Conservation (phyloP, 352 stramenopile genomes). For the Phytophthora europaea region DNA sequence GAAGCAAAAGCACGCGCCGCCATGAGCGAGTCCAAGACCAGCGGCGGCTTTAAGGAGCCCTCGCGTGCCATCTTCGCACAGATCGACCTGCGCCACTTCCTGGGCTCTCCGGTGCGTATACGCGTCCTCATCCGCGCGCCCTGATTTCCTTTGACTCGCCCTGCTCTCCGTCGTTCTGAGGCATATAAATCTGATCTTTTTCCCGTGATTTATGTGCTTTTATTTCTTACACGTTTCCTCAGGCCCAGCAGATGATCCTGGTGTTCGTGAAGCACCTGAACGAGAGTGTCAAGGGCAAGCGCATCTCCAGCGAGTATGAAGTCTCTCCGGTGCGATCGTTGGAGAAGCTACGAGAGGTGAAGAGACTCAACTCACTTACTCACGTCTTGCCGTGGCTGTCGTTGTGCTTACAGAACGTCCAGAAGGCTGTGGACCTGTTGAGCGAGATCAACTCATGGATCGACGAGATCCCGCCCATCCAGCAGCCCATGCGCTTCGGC, state of each 20-base stretch:
- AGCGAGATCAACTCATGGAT: conserved; percentile 87
- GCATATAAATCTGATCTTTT: conserved; percentile 13
- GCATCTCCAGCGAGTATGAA: conserved; percentile 68
- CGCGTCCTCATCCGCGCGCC: background rate
- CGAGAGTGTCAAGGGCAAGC: conserved; percentile 75
- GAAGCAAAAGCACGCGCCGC: conserved; percentile 33
- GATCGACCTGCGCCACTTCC: conserved; percentile 73
- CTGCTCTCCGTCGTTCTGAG: conserved; percentile 2
- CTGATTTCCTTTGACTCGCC: background rate
- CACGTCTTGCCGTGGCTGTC: background rate
- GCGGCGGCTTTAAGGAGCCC: conserved; percentile 59
- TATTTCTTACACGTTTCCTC: conserved; percentile 8
- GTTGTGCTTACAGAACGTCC: conserved; percentile 63
- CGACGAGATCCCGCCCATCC: conserved; percentile 92
- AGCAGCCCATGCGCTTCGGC: conserved; percentile 96
- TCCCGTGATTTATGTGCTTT: conserved; percentile 5
- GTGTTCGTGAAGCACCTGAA: conserved; percentile 88
- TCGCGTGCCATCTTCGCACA: conserved; percentile 85
- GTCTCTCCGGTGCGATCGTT: conserved; percentile 62
- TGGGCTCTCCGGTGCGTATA: conserved; percentile 66
- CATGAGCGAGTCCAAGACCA: conserved; percentile 36
- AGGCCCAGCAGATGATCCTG: conserved; percentile 87
- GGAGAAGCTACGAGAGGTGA: background rate
- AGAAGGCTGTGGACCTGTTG: conserved; percentile 71
- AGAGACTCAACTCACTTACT: conserved; percentile 6